Evolutionary conservation across 2,329 filamentous ascomycete species (phyloP), one percentile per base, ranked within the genome.

Genomic region (Didymella exigua): DNA sequence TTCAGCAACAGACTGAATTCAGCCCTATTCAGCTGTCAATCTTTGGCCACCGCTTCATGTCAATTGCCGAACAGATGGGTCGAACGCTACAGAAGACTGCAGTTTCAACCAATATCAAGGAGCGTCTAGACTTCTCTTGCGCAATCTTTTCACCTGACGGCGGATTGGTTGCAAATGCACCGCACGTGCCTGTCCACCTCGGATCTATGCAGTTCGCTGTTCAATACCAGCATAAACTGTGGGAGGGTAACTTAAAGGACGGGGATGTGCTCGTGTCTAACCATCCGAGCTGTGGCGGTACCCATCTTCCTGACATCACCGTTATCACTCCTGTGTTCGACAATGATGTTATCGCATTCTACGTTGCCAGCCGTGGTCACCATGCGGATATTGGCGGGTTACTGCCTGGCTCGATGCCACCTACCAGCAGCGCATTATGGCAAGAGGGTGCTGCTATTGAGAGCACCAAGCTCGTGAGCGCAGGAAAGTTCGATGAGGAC

Each of bases 341-440:
- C 1, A 82, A 86, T 47, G 82, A 86, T 14, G 90, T 91, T 53
- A 81, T 91, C 48, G 48, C 40, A 2, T 92, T 92, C 73, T 78
- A 76, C 31, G 71, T 73, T 11, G 76, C 76, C 0, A 73, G 68
- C 10, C 63, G 77, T n/a, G 75, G 75, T n/a, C 73, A 77, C 47
- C 76, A 78, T 49, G 43, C 58, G 6, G 54, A 60, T 34, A 58
- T 92, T 61, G 90, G 76, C 9, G 76, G 76, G 1, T 73, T 74
- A 18, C 69, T 72, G 5, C 75, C 73, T 36, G 47, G 47, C 21
- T 49, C 47, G 13, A 79, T 79, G 77, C 75, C 75, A 58, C 75
- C 77, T 3, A 74, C 77, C 30, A 75, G 71, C 7, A 76, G 65
- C 9, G 70, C 75, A 56, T 61, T 80, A 4, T 80, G 76, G 75